Percentiles rank a stretch among this genome's conserved stretches.
Conservation (phyloP, 179 eudicot species). For the Amaranthus tricolor region DNA sequence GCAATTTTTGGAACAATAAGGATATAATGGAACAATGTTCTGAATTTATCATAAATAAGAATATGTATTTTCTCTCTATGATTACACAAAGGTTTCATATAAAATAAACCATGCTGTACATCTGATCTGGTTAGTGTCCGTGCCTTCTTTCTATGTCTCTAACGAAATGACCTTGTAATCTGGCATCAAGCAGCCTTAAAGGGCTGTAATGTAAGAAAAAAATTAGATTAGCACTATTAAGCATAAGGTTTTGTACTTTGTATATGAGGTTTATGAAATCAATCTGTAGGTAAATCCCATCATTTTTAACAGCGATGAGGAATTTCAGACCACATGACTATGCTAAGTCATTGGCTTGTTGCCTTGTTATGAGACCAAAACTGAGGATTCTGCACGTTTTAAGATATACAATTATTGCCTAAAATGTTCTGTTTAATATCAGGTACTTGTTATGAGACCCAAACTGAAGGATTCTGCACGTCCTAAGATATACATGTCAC, state of each 20-base stretch:
- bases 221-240: background rate
- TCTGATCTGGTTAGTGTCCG: background rate
- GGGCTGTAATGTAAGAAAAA: background rate
- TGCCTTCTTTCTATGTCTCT: background rate
- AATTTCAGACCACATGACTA: background rate
- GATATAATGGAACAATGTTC: background rate
- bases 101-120: background rate
- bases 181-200: background rate
- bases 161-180: background rate
- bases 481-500: slow-evolving; percentile 78
- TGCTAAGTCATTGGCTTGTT: background rate
- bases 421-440: slow-evolving; percentile 1
- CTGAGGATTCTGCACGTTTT: background rate
- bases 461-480: slow-evolving; percentile 56
- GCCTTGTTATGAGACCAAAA: background rate
- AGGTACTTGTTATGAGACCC: slow-evolving; percentile 84
- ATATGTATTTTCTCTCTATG: background rate
- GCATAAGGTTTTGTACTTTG: background rate
- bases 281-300: background rate
- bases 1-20: too few relatives aligned
- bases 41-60: slow-evolving; percentile 4
- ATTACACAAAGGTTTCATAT: too few relatives aligned
- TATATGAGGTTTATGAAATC: background rate
- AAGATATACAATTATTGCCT: background rate
- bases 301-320: background rate